phyloP scores from a whole-genome alignment of 768 basidiomycete genomes.

The Ramaria sp. region DNA sequence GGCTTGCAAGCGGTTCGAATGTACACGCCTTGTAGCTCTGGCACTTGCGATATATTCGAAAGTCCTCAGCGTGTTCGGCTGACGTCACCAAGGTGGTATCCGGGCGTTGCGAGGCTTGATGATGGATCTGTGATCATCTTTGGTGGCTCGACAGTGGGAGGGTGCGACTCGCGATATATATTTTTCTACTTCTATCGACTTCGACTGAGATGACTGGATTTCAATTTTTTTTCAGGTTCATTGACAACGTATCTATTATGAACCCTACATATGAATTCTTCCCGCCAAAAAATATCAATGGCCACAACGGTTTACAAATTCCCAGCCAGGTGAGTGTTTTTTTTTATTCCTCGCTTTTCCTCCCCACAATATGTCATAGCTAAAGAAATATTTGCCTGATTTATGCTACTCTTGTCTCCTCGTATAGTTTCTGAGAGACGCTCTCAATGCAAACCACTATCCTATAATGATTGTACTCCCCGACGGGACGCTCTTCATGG shows the following conservation, averaged over 20 bases:
- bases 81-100: conserved; percentile 65
- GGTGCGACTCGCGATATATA: background rate
- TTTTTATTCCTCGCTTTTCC: background rate
- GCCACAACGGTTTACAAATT: conserved; percentile 46
- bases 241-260: conserved; percentile 55
- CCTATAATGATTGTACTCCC: conserved; percentile 23
- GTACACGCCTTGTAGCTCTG: conserved; percentile 57
- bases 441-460: conserved; percentile 17
- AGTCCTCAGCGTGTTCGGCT: conserved; percentile 23
- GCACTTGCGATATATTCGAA: conserved; percentile 47
- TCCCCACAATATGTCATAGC: background rate
- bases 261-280: conserved; percentile 81
- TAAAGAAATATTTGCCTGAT: no score
- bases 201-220: conserved; percentile 13
- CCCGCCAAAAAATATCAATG: conserved; percentile 36
- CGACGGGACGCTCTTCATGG: conserved; percentile 30
- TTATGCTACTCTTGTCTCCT: no score
- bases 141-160: conserved; percentile 1
- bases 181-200: background rate
- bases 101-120: conserved; percentile 34
- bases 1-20: conserved; percentile 28
- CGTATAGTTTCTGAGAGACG: conserved; percentile 12
- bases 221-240: conserved; percentile 55
- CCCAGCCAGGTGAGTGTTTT: conserved; percentile 11
- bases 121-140: conserved; percentile 33